Evolutionary conservation across 1,284 basidiomycete species (phyloP), one percentile per base, ranked within the genome.

Genomic region (Sporisorium graminicola): DNA sequence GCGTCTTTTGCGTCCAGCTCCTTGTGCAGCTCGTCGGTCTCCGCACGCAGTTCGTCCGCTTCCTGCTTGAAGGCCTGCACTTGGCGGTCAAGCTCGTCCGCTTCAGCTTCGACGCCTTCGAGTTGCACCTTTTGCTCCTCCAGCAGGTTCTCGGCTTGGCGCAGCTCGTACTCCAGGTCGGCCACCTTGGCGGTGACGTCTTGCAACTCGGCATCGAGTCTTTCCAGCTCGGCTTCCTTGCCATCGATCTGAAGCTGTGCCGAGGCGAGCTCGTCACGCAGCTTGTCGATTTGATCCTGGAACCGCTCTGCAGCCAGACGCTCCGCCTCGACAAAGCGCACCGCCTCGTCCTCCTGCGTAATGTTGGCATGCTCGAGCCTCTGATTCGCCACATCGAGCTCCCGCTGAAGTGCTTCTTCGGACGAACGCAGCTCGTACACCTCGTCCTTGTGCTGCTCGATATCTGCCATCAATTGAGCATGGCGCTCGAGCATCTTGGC

Each of bases 111-210:
- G 40, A 74, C 74, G 35, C 73, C 73, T 47, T 84, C 80, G 18
- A 92, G 88, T 35, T 88, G 88, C 56, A 33, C 70, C 43, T 77
- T 88, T 51, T 91, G 88, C 58, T 77, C 68, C 59, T 80, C 79
- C 22, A 77, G 52, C 50, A 69, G 22, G 27, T 59, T 64, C 44
- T 74, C 67, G 13, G 73, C 66, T 56, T 77, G 68, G 4, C 78
- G 67, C 50, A 82, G 61, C 74, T 81, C 77, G 58, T 80, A 74
- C 29, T 82, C 81, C 54, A 79, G 65, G 47, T 82, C 79, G 27
- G 70, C 72, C 22, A 77, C 63, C 47, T 65, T 71, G 53, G 73
- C 75, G 8, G 65, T 56, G 40, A 77, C 63, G 26, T 79, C 74
- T 33, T 79, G 71, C 24, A 74, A 42, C n/a, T 77, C 77, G 13